phyloP scores from a whole-genome alignment of 345 rosid species.

The Acer yangbiense region DNA sequence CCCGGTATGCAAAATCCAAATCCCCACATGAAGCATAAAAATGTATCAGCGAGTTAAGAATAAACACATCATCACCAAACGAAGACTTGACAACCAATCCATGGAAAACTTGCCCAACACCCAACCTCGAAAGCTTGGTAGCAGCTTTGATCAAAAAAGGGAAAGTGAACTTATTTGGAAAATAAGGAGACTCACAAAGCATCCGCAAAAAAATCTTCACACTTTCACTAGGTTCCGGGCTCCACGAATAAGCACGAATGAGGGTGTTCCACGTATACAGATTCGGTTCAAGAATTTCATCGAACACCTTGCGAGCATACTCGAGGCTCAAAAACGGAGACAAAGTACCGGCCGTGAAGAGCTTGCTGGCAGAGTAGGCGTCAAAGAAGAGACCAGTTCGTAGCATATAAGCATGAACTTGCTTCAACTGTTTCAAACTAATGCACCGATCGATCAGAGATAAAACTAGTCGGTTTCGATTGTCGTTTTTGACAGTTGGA shows the following conservation, averaged over 20 bases:
- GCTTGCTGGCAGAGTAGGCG: constrained; percentile 53
- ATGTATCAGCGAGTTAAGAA: constrained; percentile 61
- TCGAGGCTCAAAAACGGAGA: constrained; percentile 51
- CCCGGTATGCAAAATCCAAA: constrained; percentile 56
- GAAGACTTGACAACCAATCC: constrained; percentile 61
- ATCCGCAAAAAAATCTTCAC: constrained; percentile 48
- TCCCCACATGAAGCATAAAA: constrained; percentile 60
- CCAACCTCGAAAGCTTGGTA: constrained; percentile 32
- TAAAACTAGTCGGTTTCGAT: constrained; percentile 26
- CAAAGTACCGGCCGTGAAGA: constrained; percentile 44
- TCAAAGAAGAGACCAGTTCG: constrained; percentile 48
- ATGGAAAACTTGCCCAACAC: constrained; percentile 54
- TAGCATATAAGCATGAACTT: constrained; percentile 66
- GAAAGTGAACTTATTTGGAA: constrained; percentile 66
- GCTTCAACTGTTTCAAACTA: constrained; percentile 41
- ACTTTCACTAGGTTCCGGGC: constrained; percentile 52
- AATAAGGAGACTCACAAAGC: constrained; percentile 39
- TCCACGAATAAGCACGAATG: constrained; percentile 62
- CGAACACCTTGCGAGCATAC: constrained; percentile 71
- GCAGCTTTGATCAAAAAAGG: constrained; percentile 73
- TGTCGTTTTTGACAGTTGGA: constrained; percentile 36
- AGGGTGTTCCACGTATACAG: constrained; percentile 69
- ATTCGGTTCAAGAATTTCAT: constrained; percentile 68
- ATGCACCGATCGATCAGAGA: constrained; percentile 46
- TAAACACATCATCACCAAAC: constrained; percentile 45